phyloP scores from a whole-genome alignment of 2,329 filamentous ascomycete species.

The Fusarium sterilihyphosum region DNA sequence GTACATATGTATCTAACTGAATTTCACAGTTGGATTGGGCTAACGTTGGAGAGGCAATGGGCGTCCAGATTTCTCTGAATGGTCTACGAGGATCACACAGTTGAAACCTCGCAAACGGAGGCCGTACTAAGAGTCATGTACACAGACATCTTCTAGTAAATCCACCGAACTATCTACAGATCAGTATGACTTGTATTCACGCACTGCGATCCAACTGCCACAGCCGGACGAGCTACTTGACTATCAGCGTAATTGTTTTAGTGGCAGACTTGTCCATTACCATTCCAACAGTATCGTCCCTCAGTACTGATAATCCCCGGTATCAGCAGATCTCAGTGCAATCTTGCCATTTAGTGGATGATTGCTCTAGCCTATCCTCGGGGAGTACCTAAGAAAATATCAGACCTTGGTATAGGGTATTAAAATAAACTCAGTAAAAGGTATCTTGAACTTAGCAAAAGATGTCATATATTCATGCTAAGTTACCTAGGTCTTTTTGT shows the following conservation, averaged over 20 bases:
- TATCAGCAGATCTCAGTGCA: no score
- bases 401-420: no score
- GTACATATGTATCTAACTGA: constrained; percentile 5
- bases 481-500: no score
- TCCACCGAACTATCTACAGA: neutral
- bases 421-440: no score
- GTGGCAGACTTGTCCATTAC: constrained; percentile 33
- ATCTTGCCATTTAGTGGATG: no score
- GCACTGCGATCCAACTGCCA: neutral
- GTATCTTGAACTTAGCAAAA: no score
- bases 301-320: neutral
- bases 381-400: no score
- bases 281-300: constrained; percentile 15
- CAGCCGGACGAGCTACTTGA: neutral
- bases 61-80: constrained; percentile 52
- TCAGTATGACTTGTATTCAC: neutral
- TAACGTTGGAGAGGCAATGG: constrained; percentile 52
- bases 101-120: neutral
- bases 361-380: no score
- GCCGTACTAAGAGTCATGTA: neutral
- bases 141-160: neutral
- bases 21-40: constrained; percentile 54
- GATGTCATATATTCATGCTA: no score
- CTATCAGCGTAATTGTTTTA: constrained; percentile 23
- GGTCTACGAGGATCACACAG: constrained; percentile 38